Evolutionary conservation across 2,329 filamentous ascomycete genomes (phyloP).

Genomic region (Acrodontium crateriforme): DNA sequence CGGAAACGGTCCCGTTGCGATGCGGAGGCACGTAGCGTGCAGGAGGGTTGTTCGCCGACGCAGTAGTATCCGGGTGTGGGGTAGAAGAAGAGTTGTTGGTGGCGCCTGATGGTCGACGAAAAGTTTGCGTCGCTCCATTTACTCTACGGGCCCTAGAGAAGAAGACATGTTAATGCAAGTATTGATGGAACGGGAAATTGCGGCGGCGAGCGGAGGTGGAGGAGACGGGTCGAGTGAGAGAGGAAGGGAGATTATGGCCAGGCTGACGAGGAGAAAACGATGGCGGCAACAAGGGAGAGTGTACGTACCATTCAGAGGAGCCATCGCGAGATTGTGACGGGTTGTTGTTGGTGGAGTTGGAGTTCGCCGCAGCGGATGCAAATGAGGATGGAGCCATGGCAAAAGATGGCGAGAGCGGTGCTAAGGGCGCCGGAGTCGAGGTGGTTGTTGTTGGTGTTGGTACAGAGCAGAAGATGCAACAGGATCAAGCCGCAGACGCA

Average conservation of each 20-base stretch:
- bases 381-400: conserved; percentile 37
- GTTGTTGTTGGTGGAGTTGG: conserved; percentile 20
- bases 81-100: conserved; percentile 29
- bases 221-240: conserved; percentile 1
- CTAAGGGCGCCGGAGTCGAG: no score
- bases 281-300: neutral
- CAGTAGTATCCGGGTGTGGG: conserved; percentile 17
- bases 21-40: conserved; percentile 47
- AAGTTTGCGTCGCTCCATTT: conserved; percentile 54
- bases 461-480: no score
- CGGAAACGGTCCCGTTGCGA: conserved; percentile 42
- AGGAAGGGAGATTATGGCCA: neutral
- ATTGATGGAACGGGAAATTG: conserved; percentile 1
- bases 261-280: neutral
- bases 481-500: no score
- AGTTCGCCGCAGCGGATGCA: conserved; percentile 36
- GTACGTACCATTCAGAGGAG: conserved; percentile 33
- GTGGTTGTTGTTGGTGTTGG: no score
- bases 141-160: conserved; percentile 44
- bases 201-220: conserved; percentile 4
- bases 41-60: conserved; percentile 16
- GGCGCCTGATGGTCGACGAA: conserved; percentile 49
- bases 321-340: conserved; percentile 27
- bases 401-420: no score
- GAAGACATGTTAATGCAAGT: conserved; percentile 4